These are phyloP conservation scores for Camellia japonica DNA, from an alignment of 148 eudicot genomes.

Conservation along the genomic window DNA sequence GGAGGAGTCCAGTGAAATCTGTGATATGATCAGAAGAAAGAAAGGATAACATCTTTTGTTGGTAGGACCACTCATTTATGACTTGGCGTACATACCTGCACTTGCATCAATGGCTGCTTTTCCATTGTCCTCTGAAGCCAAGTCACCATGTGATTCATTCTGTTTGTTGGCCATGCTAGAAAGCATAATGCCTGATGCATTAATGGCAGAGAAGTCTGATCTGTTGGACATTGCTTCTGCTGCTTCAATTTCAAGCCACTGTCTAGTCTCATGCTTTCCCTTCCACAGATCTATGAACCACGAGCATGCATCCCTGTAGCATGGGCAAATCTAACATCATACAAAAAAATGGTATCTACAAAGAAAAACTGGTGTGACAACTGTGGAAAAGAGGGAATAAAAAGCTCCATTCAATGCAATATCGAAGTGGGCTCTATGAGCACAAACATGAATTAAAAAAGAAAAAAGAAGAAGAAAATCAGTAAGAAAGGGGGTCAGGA, in stretches of 20 bases:
- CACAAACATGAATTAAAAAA: background rate
- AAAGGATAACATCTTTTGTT: slow-evolving; percentile 1
- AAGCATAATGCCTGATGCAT: slow-evolving; percentile 63
- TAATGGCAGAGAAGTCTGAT: slow-evolving; percentile 43
- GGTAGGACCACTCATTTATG: background rate
- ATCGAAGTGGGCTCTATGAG: background rate
- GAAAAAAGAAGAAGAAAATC: background rate
- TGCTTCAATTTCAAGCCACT: slow-evolving; percentile 93
- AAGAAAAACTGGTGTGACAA: background rate
- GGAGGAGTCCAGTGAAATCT: background rate
- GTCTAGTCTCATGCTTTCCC: slow-evolving; percentile 90
- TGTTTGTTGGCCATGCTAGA: slow-evolving; percentile 35
- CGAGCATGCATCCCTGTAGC: slow-evolving; percentile 73
- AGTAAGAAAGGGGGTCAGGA: background rate
- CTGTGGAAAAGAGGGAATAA: background rate
- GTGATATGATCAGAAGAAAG: background rate
- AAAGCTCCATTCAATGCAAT: background rate
- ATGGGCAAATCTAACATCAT: slow-evolving; percentile 12
- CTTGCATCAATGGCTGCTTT: slow-evolving; percentile 27
- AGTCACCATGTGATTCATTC: slow-evolving; percentile 37
- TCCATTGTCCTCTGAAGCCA: slow-evolving; percentile 51
- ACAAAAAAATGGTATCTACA: background rate
- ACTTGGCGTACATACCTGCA: slow-evolving; percentile 31
- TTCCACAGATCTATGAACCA: slow-evolving; percentile 84
- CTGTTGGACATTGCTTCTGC: slow-evolving; percentile 55